Percentiles rank a stretch among this genome's conserved stretches.
Conservation (phyloP, 495 filamentous ascomycete species). For the Lasiosphaeria ovina region DNA sequence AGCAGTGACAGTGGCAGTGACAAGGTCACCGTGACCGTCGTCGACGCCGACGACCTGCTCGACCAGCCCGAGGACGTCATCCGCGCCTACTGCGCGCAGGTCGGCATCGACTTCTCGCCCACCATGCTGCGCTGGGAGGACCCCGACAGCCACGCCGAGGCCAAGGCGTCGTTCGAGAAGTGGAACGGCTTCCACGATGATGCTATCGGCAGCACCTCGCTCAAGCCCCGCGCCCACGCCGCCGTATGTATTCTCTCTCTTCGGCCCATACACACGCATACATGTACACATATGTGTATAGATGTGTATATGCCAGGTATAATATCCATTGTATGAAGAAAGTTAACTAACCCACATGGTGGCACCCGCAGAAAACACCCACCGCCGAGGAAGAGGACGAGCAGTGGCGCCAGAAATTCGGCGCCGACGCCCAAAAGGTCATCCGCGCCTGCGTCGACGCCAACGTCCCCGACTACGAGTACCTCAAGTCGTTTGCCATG, state of each 20-base stretch:
- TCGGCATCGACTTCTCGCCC: slow-evolving; percentile 67
- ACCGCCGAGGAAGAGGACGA: slow-evolving; percentile 63
- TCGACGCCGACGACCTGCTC: slow-evolving; percentile 93
- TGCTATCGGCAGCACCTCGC: slow-evolving; percentile 72
- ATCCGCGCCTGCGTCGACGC: slow-evolving; percentile 75
- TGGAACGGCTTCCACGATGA: slow-evolving; percentile 97
- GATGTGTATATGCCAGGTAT: not conserved
- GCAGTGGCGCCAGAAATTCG: slow-evolving; percentile 82
- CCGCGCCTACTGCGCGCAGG: slow-evolving; percentile 71
- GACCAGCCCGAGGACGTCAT: slow-evolving; percentile 74
- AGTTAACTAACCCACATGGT: slow-evolving; percentile 1
- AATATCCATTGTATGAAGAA: not conserved
- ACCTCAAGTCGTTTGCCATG: slow-evolving; percentile 85
- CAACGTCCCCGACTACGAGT: slow-evolving; percentile 84
- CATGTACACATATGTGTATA: too few relatives aligned
- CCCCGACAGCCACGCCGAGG: slow-evolving; percentile 61
- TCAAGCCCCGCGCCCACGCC: slow-evolving; percentile 59
- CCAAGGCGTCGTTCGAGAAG: slow-evolving; percentile 78
- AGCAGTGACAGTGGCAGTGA: slow-evolving; percentile 5
- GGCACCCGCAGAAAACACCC: slow-evolving; percentile 31
- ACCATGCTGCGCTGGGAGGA: slow-evolving; percentile 82
- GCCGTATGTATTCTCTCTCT: slow-evolving; percentile 61
- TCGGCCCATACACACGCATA: too few relatives aligned
- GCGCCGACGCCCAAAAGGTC: slow-evolving; percentile 67
- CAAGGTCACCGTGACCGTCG: slow-evolving; percentile 65